Evolutionary conservation across 1,284 basidiomycete species (phyloP), one percentile per base, ranked within the genome.

Genomic region (Bondarzewia mesenterica): DNA sequence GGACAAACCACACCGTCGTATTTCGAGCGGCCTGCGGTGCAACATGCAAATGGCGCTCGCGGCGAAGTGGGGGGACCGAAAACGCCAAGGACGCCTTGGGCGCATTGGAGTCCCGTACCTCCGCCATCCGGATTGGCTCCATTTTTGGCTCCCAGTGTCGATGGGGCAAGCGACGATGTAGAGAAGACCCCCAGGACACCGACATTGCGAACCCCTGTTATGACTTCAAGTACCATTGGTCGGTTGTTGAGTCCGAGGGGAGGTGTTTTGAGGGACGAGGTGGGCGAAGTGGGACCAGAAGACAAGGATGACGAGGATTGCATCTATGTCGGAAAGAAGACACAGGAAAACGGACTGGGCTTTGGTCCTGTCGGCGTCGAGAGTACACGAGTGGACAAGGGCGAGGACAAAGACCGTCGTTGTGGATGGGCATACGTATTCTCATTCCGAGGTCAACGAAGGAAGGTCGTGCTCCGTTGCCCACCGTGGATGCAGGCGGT

Each of bases 381-480:
- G 23, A 21, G 22, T n/a, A 23, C 48, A 20, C 27, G 43, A 0
- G 20, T 36, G 25, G 26, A 22, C 7, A n/a, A 26, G 6, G 21
- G 29, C 22, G 42, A 42, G 10, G 29, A 46, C 36, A 45, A 41
- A 8, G 25, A n/a, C 5, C 49, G 49, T 4, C 44, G 44, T 16
- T 48, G 44, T 43, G 46, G 43, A 29, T 54, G 49, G 42, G 45
- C 37, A 4, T 54, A 52, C 22, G 36, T 51, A 26, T 55, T 55
- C 27, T 44, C 49, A 21, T 38, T 54, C 43, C 53, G 50, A 12
- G 54, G 54, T 7, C 50, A 46, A n/a, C 42, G 53, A 10, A 50
- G 54, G 20, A 50, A 50, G 2, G 2, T 55, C 18, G 48, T 47
- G 3, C 3, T 54, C 35, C 50, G 42, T 2, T 42, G 47, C 10